Conservation (phyloP, 2,329 filamentous ascomycete species). For the Aureobasidium melanogenum region DNA sequence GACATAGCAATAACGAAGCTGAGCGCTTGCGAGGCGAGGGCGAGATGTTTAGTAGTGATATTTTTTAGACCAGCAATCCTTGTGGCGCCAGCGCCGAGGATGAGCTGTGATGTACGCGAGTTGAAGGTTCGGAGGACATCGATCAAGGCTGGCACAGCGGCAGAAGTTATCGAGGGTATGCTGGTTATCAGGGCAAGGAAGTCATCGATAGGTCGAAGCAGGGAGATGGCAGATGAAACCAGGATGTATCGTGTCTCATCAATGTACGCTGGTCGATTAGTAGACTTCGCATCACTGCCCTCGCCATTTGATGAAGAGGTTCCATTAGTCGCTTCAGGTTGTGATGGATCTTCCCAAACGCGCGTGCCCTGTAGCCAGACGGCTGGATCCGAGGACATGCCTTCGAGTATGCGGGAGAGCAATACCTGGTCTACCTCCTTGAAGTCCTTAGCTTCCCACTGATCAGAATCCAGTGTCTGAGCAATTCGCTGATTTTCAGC, state of each 20-base stretch:
- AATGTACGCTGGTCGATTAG: slow-evolving; percentile 52
- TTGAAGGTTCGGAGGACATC: slow-evolving; percentile 92
- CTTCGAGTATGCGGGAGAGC: slow-evolving; percentile 56
- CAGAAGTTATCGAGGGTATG: slow-evolving; percentile 81
- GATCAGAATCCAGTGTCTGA: slow-evolving; percentile 69
- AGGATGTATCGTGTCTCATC: slow-evolving; percentile 81
- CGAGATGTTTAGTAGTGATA: slow-evolving; percentile 91
- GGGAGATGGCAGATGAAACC: slow-evolving; percentile 71
- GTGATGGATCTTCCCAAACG: slow-evolving; percentile 39
- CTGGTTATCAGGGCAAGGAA: slow-evolving; percentile 76
- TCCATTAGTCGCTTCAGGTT: slow-evolving; percentile 24
- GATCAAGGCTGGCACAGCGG: slow-evolving; percentile 69
- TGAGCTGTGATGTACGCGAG: slow-evolving; percentile 89
- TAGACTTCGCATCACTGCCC: slow-evolving; percentile 15
- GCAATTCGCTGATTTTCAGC: slow-evolving; percentile 65
- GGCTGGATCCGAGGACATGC: slow-evolving; percentile 60
- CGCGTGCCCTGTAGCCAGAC: slow-evolving; percentile 54
- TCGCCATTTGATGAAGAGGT: slow-evolving; percentile 21
- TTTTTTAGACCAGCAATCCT: slow-evolving; percentile 84
- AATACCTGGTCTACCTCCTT: slow-evolving; percentile 51
- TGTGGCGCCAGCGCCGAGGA: slow-evolving; percentile 88
- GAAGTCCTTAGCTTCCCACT: slow-evolving; percentile 73
- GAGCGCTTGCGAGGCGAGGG: slow-evolving; percentile 80
- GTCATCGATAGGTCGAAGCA: slow-evolving; percentile 70
- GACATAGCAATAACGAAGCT: slow-evolving; percentile 81